Percentiles rank a stretch among this genome's conserved stretches.
These are phyloP conservation scores for Colletotrichum gigasporum DNA, from an alignment of 2,329 filamentous ascomycete genomes.

Conservation along the genomic window DNA sequence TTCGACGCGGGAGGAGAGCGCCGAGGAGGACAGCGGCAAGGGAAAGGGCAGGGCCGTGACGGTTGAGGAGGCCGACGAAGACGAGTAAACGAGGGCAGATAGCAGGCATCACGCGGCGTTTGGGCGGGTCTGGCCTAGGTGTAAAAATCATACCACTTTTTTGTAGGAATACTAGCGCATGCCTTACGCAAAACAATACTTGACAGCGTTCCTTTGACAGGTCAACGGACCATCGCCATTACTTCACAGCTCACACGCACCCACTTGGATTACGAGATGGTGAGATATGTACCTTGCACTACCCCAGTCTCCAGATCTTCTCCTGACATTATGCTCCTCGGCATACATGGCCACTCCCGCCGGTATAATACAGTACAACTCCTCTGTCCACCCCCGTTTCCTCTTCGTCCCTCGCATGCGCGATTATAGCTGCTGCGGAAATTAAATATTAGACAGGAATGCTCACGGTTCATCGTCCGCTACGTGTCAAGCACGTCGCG, in stretches of 20 bases:
- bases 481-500: constrained; percentile 51
- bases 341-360: not conserved
- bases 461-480: constrained; percentile 3
- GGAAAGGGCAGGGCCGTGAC: constrained; percentile 57
- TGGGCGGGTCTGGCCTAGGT: constrained; percentile 11
- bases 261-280: not conserved
- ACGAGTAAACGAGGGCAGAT: constrained; percentile 38
- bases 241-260: not conserved
- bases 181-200: not conserved
- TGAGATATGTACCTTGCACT: not conserved
- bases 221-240: not conserved
- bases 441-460: constrained; percentile 21
- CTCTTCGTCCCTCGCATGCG: not conserved
- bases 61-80: constrained; percentile 55
- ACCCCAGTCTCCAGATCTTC: not conserved
- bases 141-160: constrained; percentile 30
- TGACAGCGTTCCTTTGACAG: no score
- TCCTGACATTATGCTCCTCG: not conserved
- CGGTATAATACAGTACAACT: constrained; percentile 3
- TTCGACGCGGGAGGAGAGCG: constrained; percentile 18
- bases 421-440: constrained; percentile 14
- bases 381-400: not conserved
- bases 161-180: constrained; percentile 26
- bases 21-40: constrained; percentile 39
- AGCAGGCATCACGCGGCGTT: constrained; percentile 25